These are phyloP conservation scores for Penicillium oxalicum DNA, from an alignment of 2,329 filamentous ascomycete species.

Conservation along the genomic window DNA sequence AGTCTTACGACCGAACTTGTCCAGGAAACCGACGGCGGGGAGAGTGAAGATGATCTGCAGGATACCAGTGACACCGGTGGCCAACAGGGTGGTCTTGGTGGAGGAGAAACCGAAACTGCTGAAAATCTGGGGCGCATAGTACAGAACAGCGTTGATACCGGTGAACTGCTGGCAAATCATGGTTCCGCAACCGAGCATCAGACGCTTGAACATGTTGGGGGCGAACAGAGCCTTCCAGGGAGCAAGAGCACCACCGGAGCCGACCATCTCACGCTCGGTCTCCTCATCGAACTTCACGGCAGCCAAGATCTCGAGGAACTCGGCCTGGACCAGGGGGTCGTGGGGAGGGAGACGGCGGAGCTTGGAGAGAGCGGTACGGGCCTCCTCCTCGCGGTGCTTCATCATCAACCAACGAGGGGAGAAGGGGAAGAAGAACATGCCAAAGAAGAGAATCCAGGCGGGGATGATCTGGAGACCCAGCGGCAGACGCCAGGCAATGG, in stretches of 20 bases:
- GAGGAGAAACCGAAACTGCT: slow-evolving; percentile 21
- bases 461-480: slow-evolving; percentile 54
- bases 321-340: slow-evolving; percentile 64
- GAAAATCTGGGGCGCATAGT: slow-evolving; percentile 33
- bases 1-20: slow-evolving; percentile 35
- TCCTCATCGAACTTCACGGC: slow-evolving; percentile 73
- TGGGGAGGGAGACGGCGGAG: slow-evolving; percentile 58
- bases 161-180: slow-evolving; percentile 46
- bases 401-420: slow-evolving; percentile 70
- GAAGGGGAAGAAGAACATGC: slow-evolving; percentile 78
- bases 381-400: slow-evolving; percentile 63
- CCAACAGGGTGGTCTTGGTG: slow-evolving; percentile 21
- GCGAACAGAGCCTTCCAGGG: slow-evolving; percentile 27
- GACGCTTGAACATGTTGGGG: slow-evolving; percentile 24
- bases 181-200: slow-evolving; percentile 23
- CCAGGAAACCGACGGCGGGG: slow-evolving; percentile 33
- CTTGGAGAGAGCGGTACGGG: slow-evolving; percentile 55
- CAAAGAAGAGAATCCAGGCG: slow-evolving; percentile 58
- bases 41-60: slow-evolving; percentile 34
- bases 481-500: slow-evolving; percentile 47
- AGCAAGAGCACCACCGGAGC: slow-evolving; percentile 13
- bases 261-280: slow-evolving; percentile 49
- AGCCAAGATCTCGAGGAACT: slow-evolving; percentile 78
- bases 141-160: slow-evolving; percentile 42
- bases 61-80: slow-evolving; percentile 25